These are phyloP conservation scores for Cyathus olla DNA, from an alignment of 1,284 basidiomycete species.

Conservation along the genomic window DNA sequence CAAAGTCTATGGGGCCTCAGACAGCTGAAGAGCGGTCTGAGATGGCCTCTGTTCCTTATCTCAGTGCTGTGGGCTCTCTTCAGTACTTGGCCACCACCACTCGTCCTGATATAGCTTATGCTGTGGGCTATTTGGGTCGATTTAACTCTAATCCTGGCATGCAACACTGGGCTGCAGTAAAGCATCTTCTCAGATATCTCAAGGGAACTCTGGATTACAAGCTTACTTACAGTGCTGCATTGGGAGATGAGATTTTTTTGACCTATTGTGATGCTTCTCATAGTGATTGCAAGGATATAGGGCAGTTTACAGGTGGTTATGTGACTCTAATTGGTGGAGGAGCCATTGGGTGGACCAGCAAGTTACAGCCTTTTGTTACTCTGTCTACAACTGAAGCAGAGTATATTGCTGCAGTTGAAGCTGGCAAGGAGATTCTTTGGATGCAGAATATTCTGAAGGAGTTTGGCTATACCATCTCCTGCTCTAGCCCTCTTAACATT, in stretches of 20 bases:
- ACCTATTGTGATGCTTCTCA: conserved; percentile 35
- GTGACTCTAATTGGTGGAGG: conserved; percentile 1
- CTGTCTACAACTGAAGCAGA: conserved; percentile 14
- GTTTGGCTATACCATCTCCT: conserved; percentile 3
- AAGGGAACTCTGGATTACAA: conserved; percentile 32
- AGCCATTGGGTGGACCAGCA: conserved; percentile 3
- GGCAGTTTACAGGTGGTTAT: conserved; percentile 8
- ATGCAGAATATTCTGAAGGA: conserved; percentile 10
- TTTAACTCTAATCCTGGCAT: conserved; percentile 41
- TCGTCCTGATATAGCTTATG: conserved; percentile 48
- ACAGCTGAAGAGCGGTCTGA: conserved; percentile 26
- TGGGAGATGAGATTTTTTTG: conserved; percentile 11
- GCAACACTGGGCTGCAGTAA: conserved; percentile 43
- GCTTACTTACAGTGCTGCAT: conserved; percentile 18
- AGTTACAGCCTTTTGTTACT: conserved; percentile 10
- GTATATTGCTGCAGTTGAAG: conserved; percentile 10
- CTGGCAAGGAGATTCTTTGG: conserved; percentile 11
- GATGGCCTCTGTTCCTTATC: conserved; percentile 35
- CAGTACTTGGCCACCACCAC: conserved; percentile 45
- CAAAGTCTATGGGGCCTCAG: conserved; percentile 17
- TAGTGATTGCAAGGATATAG: conserved; percentile 19
- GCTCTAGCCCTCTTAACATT: conserved; percentile 4
- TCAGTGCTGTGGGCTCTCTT: conserved; percentile 42
- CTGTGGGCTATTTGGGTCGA: conserved; percentile 36
- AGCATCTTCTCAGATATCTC: conserved; percentile 46